Percentiles rank a stretch among this genome's conserved stretches.
phyloP scores from a whole-genome alignment of 2,329 filamentous ascomycete genomes.

The Thielaviopsis musarum region DNA sequence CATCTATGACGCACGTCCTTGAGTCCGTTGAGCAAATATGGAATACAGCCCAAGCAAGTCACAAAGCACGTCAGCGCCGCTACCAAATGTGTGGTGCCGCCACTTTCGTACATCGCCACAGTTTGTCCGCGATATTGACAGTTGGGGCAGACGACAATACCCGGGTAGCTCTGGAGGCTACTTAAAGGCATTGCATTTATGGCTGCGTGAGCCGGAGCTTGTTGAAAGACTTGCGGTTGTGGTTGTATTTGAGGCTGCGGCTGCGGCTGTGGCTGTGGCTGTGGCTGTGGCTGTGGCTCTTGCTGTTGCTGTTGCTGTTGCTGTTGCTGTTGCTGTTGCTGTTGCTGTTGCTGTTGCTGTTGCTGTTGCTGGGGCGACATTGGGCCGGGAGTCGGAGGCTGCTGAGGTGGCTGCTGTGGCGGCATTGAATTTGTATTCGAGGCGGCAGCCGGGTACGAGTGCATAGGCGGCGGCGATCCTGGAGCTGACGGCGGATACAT shows the following conservation, averaged over 20 bases:
- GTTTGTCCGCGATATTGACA: constrained; percentile 13
- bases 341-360: neutral
- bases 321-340: neutral
- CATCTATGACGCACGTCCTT: constrained; percentile 16
- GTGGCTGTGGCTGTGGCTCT: neutral
- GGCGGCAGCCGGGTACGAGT: neutral
- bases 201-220: neutral
- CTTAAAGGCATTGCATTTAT: constrained; percentile 12
- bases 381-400: neutral
- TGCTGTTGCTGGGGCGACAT: neutral
- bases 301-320: neutral
- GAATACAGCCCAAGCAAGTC: constrained; percentile 15
- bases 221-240: neutral
- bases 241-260: neutral
- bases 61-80: constrained; percentile 14
- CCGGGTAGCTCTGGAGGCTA: constrained; percentile 13
- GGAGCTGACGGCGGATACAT: neutral
- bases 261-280: neutral
- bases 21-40: constrained; percentile 13
- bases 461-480: neutral
- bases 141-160: constrained; percentile 14
- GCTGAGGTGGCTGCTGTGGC: neutral
- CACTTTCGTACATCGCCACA: neutral
- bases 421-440: neutral
- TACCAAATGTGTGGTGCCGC: constrained; percentile 15